A percentile compares a stretch with the other conserved stretches of the same genome.
These are phyloP conservation scores for Trypethelium eluteriae DNA, from an alignment of 495 filamentous ascomycete genomes.

Conservation along the genomic window DNA sequence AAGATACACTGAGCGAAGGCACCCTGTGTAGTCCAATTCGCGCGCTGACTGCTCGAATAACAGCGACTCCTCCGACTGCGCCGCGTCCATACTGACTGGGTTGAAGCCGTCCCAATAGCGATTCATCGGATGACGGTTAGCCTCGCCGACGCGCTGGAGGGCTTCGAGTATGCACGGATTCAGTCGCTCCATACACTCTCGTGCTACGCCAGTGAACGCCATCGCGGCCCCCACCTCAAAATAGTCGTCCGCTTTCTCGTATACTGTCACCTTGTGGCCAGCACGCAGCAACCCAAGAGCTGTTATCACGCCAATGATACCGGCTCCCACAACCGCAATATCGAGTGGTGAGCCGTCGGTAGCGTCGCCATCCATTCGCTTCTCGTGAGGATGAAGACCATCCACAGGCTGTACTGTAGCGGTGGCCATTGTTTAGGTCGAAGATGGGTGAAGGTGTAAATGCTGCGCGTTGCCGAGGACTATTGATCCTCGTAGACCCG, in stretches of 20 bases:
- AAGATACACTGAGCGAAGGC: not conserved
- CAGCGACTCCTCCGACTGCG: not conserved
- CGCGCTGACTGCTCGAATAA: not conserved
- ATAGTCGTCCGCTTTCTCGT: slow-evolving; percentile 23
- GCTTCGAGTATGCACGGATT: slow-evolving; percentile 21
- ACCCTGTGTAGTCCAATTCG: not conserved
- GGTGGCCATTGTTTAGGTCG: not conserved
- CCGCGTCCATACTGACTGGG: not conserved
- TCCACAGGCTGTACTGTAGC: not conserved
- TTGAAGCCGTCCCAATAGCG: slow-evolving; percentile 17
- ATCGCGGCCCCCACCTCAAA: slow-evolving; percentile 26
- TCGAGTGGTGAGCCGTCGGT: not conserved
- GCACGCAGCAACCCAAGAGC: slow-evolving; percentile 24
- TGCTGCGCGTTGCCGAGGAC: not conserved
- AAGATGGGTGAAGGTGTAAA: not conserved
- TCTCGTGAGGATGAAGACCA: not conserved
- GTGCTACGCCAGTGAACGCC: slow-evolving; percentile 23
- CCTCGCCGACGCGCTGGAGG: slow-evolving; percentile 15
- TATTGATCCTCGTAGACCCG: not conserved
- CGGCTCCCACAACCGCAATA: slow-evolving; percentile 24
- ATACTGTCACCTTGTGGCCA: slow-evolving; percentile 22
- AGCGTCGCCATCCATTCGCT: not conserved
- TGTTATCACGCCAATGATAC: slow-evolving; percentile 23
- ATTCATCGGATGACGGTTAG: slow-evolving; percentile 10
- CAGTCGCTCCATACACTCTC: slow-evolving; percentile 20